Evolutionary conservation across 2,329 filamentous ascomycete species (phyloP).

Genomic region (Beauveria medogensis): DNA sequence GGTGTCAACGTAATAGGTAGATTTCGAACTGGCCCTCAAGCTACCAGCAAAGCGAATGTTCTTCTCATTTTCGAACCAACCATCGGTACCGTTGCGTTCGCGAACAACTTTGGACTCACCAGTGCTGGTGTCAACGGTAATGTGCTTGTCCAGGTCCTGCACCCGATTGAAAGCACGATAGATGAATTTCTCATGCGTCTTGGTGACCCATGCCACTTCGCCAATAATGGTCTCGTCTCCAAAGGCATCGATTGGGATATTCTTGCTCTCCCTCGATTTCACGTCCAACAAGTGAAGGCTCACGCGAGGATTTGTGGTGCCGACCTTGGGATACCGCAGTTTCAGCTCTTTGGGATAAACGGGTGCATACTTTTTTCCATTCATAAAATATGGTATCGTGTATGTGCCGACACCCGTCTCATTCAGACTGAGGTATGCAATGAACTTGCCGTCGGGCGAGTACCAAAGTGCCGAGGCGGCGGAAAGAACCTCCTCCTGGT

Average conservation of each 20-base stretch:
- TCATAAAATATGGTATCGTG: slow-evolving; percentile 59
- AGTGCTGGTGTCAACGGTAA: slow-evolving; percentile 47
- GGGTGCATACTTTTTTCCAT: slow-evolving; percentile 46
- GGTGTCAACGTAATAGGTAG: slow-evolving; percentile 55
- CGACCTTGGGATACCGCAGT: slow-evolving; percentile 61
- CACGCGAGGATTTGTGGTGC: slow-evolving; percentile 58
- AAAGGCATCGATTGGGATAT: slow-evolving; percentile 49
- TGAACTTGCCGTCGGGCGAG: slow-evolving; percentile 76
- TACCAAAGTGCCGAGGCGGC: slow-evolving; percentile 83
- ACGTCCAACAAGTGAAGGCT: slow-evolving; percentile 51
- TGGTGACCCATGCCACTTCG: slow-evolving; percentile 60
- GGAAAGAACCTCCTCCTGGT: slow-evolving; percentile 57
- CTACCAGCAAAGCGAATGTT: slow-evolving; percentile 48
- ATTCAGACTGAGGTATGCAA: slow-evolving; percentile 86
- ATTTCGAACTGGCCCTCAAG: slow-evolving; percentile 27
- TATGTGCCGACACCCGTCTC: slow-evolving; percentile 62
- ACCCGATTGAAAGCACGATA: slow-evolving; percentile 62
- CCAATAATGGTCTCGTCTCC: slow-evolving; percentile 56
- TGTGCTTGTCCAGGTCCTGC: slow-evolving; percentile 55
- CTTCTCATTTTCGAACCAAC: slow-evolving; percentile 54
- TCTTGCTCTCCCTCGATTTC: slow-evolving; percentile 32
- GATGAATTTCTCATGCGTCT: slow-evolving; percentile 50
- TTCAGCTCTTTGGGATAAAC: slow-evolving; percentile 55
- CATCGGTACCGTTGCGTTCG: slow-evolving; percentile 52
- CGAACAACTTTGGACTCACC: slow-evolving; percentile 17